These are phyloP conservation scores for Sechiopsis laciniata DNA, from an alignment of 306 rosid species.

Conservation along the genomic window DNA sequence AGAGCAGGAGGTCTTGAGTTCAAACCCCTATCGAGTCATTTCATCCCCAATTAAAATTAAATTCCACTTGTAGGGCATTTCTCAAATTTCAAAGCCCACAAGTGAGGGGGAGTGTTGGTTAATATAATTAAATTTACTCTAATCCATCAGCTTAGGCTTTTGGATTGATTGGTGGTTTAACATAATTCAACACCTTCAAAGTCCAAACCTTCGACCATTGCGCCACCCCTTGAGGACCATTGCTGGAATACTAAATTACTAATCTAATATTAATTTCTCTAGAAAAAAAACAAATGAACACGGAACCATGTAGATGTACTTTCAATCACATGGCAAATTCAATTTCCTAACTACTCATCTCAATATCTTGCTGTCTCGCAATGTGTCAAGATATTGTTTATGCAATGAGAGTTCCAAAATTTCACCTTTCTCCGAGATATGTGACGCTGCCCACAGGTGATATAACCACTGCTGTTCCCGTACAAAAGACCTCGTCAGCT, in stretches of 20 bases:
- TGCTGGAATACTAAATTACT: background rate
- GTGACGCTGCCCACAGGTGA: slow-evolving; percentile 98
- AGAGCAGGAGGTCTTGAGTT: too few species aligned
- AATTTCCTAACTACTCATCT: slow-evolving; percentile 16
- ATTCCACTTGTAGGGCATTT: too few species aligned
- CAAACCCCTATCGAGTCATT: too few species aligned
- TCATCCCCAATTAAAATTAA: too few species aligned
- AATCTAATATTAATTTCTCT: background rate
- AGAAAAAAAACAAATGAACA: background rate
- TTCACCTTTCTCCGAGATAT: slow-evolving; percentile 58
- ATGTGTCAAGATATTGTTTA: background rate
- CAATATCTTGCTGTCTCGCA: slow-evolving; percentile 3
- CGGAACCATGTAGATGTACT: background rate
- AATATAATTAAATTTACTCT: too few species aligned
- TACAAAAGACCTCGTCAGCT: slow-evolving; percentile 94
- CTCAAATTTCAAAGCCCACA: too few species aligned
- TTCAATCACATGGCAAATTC: background rate
- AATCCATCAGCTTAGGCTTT: too few species aligned
- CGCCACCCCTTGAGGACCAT: too few species aligned
- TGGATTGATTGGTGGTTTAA: too few species aligned
- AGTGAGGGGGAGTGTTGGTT: too few species aligned
- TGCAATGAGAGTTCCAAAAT: background rate
- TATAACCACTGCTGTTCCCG: slow-evolving; percentile 94
- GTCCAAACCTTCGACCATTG: too few species aligned
- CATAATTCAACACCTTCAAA: too few species aligned